Conservation (phyloP, 192 early-diverging fungal species). For the Chytriomyces sp. region DNA sequence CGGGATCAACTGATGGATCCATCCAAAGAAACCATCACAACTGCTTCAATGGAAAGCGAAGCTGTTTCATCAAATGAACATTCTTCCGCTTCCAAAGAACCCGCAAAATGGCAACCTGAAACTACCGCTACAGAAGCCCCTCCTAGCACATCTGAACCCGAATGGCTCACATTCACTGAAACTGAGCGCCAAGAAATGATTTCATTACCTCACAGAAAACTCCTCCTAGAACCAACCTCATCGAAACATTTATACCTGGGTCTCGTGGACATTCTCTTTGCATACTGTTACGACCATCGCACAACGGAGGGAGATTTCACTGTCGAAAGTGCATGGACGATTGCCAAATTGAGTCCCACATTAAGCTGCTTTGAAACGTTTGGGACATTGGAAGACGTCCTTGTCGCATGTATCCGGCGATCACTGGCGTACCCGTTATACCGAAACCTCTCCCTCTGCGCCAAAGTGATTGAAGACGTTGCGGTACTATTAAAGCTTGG, state of each 20-base stretch:
- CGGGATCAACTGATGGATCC: neutral
- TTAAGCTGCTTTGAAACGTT: constrained; percentile 83
- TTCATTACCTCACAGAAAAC: constrained; percentile 58
- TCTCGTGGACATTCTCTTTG: constrained; percentile 89
- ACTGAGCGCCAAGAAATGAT: constrained; percentile 76
- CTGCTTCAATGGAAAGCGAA: constrained; percentile 10
- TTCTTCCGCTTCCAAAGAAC: neutral
- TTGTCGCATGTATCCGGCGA: constrained; percentile 76
- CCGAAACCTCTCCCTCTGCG: constrained; percentile 76
- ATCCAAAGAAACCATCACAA: neutral
- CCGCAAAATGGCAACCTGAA: constrained; percentile 1
- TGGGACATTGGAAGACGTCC: constrained; percentile 61
- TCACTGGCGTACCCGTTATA: constrained; percentile 87
- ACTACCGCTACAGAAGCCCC: constrained; percentile 13
- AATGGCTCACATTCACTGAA: constrained; percentile 66
- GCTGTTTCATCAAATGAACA: neutral
- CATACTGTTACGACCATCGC: constrained; percentile 88
- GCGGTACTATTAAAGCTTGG: constrained; percentile 84
- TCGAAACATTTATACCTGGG: constrained; percentile 71
- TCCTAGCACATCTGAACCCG: neutral
- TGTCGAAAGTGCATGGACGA: constrained; percentile 89
- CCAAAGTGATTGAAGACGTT: constrained; percentile 80
- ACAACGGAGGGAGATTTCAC: constrained; percentile 81
- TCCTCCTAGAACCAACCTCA: constrained; percentile 12
- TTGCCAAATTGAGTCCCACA: constrained; percentile 79